These are phyloP conservation scores for Pseudogymnoascus destructans DNA, from an alignment of 2,329 filamentous ascomycete species.

Conservation along the genomic window DNA sequence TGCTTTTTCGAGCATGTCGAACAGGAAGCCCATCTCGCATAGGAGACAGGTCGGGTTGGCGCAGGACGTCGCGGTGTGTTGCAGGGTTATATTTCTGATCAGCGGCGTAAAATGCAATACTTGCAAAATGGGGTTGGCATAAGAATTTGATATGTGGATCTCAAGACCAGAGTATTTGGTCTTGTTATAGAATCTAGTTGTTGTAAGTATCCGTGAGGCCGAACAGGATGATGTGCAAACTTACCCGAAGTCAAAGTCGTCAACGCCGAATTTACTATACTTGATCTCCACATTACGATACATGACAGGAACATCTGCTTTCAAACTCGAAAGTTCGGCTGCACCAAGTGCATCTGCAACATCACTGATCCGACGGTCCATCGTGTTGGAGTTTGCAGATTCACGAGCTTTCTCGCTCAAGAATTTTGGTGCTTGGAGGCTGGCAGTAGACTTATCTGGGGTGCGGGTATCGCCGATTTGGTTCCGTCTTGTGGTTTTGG, in stretches of 20 bases:
- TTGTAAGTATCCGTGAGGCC: conserved; percentile 15
- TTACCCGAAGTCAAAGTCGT: conserved; percentile 94
- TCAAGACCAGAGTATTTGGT: conserved; percentile 85
- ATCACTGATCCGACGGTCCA: conserved; percentile 36
- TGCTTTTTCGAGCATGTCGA: conserved; percentile 97
- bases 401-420: conserved; percentile 84
- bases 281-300: conserved; percentile 96
- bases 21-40: conserved; percentile 88
- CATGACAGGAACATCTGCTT: conserved; percentile 72
- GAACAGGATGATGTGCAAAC: conserved; percentile 21
- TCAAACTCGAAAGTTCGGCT: conserved; percentile 57
- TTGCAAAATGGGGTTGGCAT: conserved; percentile 84
- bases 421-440: conserved; percentile 70
- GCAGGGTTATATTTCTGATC: conserved; percentile 73
- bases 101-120: conserved; percentile 83
- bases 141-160: conserved; percentile 93
- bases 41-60: conserved; percentile 72
- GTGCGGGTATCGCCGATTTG: conserved; percentile 68
- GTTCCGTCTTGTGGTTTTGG: conserved; percentile 60
- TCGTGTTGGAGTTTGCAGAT: conserved; percentile 34
- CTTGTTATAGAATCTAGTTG: conserved; percentile 77
- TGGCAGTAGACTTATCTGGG: conserved; percentile 44
- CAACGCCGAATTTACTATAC: conserved; percentile 97
- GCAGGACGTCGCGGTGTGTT: conserved; percentile 79
- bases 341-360: conserved; percentile 53